These are phyloP conservation scores for Pestalotiopsis sp. DNA, from an alignment of 2,329 filamentous ascomycete species.

Conservation along the genomic window DNA sequence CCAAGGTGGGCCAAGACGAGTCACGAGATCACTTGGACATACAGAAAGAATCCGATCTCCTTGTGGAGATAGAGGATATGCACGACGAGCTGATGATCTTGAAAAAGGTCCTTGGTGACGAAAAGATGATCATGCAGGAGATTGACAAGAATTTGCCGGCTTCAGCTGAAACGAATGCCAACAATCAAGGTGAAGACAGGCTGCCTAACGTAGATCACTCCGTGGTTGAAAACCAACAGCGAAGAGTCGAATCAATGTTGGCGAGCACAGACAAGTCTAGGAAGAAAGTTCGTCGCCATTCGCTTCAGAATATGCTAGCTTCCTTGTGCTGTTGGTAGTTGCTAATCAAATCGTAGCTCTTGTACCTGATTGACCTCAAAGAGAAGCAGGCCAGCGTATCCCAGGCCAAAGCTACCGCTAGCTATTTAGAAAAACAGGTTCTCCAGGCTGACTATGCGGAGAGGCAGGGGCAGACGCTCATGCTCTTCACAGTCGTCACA, in stretches of 20 bases:
- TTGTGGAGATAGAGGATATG: not conserved
- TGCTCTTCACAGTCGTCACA: constrained; percentile 11
- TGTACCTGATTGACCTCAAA: not conserved
- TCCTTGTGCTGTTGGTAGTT: not conserved
- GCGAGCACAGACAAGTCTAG: not conserved
- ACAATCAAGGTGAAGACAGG: not conserved
- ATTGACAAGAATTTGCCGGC: not conserved
- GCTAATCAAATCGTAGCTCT: not conserved
- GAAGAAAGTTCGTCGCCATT: not conserved
- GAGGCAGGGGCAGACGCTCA: not conserved
- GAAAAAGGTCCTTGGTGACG: not conserved
- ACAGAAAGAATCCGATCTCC: not conserved
- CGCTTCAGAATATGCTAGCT: not conserved
- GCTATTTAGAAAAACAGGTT: not conserved
- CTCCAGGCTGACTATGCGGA: not conserved
- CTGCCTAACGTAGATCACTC: not conserved
- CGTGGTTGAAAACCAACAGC: not conserved
- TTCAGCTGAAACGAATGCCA: not conserved
- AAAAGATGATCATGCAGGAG: not conserved
- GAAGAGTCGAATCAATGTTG: not conserved
- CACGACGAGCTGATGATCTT: not conserved
- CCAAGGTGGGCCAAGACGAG: not conserved
- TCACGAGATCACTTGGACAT: not conserved
- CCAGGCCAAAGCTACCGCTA: not conserved
- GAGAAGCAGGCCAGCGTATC: not conserved